Conservation (phyloP, 139 green algal genomes). For the Chlorella ohadii region DNA sequence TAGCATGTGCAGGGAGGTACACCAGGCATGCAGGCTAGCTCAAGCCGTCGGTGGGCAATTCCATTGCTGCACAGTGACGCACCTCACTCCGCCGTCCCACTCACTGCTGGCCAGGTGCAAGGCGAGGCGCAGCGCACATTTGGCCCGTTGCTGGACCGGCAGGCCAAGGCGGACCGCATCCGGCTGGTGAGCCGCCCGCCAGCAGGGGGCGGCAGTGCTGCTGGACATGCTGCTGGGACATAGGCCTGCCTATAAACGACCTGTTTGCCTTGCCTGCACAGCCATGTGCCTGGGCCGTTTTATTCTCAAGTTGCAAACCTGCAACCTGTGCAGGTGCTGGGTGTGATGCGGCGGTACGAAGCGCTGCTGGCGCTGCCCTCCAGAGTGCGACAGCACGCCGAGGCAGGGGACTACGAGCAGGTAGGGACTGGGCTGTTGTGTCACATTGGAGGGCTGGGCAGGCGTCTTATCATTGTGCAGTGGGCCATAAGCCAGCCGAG, state of each 20-base stretch:
- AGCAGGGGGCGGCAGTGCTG: not conserved
- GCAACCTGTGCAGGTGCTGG: conserved; percentile 40
- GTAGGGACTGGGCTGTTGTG: conserved; percentile 4
- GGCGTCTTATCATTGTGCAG: not conserved
- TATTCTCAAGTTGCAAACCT: too few relatives aligned
- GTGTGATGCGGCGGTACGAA: conserved; percentile 73
- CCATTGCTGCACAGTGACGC: too few relatives aligned
- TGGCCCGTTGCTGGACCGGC: conserved; percentile 63
- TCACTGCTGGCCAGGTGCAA: conserved; percentile 44
- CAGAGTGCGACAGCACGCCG: conserved; percentile 52
- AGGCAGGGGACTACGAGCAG: conserved; percentile 59
- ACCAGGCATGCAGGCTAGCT: too few relatives aligned
- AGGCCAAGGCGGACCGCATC: conserved; percentile 67
- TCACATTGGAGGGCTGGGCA: too few relatives aligned
- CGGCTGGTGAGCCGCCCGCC: not conserved
- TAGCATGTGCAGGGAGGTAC: too few relatives aligned
- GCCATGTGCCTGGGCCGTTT: too few relatives aligned
- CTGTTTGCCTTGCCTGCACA: too few relatives aligned
- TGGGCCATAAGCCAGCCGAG: too few relatives aligned
- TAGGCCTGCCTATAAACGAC: too few relatives aligned
- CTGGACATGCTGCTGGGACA: not conserved
- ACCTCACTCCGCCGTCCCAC: not conserved
- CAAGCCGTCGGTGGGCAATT: too few relatives aligned
- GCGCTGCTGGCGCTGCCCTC: conserved; percentile 69
- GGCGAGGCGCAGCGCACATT: conserved; percentile 51